Conservation (phyloP, 2,329 filamentous ascomycete species). For the Emericellopsis cladophorae region DNA sequence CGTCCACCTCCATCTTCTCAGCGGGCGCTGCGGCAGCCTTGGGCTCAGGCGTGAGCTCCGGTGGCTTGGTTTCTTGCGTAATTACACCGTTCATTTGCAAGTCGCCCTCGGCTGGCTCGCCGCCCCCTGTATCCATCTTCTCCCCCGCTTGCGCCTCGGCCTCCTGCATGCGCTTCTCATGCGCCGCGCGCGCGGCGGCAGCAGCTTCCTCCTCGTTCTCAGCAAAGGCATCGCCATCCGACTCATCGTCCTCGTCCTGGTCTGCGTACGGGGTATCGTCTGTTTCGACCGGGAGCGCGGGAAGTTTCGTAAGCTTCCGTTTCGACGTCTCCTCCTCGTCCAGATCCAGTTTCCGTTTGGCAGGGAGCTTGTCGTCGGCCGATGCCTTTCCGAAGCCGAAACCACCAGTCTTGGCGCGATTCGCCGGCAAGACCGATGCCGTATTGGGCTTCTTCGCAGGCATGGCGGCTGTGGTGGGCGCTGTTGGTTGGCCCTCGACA, state of each 20-base stretch:
- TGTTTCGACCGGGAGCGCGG: constrained; percentile 57
- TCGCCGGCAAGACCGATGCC: constrained; percentile 49
- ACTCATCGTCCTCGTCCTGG: constrained; percentile 57
- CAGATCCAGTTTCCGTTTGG: constrained; percentile 68
- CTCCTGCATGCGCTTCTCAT: constrained; percentile 59
- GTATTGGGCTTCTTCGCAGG: constrained; percentile 16
- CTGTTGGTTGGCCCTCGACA: constrained; percentile 21
- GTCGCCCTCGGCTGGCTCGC: constrained; percentile 12
- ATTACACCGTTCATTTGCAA: constrained; percentile 14
- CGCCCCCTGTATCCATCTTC: constrained; percentile 25
- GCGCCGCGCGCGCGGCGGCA: constrained; percentile 72
- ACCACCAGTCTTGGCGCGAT: constrained; percentile 61
- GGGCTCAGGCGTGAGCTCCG: constrained; percentile 8
- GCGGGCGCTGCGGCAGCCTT: constrained; percentile 5
- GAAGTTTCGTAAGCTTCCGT: constrained; percentile 84
- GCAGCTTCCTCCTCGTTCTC: constrained; percentile 80
- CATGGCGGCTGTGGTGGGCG: constrained; percentile 15
- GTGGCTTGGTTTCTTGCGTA: constrained; percentile 8
- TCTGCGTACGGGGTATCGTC: constrained; percentile 48
- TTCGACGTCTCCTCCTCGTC: constrained; percentile 80
- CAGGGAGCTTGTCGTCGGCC: constrained; percentile 53
- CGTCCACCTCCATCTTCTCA: constrained; percentile 46
- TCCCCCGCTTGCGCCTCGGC: constrained; percentile 30
- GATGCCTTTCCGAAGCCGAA: constrained; percentile 70
- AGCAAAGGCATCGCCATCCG: constrained; percentile 64